phyloP scores from a whole-genome alignment of 495 filamentous ascomycete genomes.

The Aspergillus hancockii region DNA sequence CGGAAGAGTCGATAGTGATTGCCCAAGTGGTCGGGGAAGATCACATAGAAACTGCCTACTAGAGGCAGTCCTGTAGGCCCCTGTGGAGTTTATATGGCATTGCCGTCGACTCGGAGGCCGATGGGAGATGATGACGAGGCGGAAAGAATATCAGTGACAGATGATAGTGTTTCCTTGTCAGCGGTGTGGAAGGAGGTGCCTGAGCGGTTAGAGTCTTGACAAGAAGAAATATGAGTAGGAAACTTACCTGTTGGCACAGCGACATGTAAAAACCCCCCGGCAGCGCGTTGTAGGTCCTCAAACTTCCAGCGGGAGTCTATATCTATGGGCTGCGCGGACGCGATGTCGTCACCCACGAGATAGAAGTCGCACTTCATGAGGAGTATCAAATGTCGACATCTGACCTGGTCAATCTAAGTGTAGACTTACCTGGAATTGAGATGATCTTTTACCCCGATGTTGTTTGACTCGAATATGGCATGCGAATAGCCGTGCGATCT shows the following conservation, averaged over 20 bases:
- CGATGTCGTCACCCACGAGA: slow-evolving; percentile 24
- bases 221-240: not conserved
- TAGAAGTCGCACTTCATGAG: slow-evolving; percentile 23
- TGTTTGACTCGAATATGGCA: slow-evolving; percentile 1
- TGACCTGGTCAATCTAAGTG: not conserved
- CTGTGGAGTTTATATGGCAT: slow-evolving; percentile 40
- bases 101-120: slow-evolving; percentile 45
- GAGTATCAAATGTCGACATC: not conserved
- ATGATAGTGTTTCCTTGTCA: slow-evolving; percentile 25
- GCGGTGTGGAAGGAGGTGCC: slow-evolving; percentile 39
- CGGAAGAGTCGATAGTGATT: slow-evolving; percentile 59
- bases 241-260: slow-evolving; percentile 23
- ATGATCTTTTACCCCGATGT: slow-evolving; percentile 4
- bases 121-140: slow-evolving; percentile 27
- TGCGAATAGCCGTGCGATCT: slow-evolving; percentile 11
- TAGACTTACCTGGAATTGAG: not conserved
- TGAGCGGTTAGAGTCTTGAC: slow-evolving; percentile 9
- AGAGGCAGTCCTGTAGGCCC: slow-evolving; percentile 52
- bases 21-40: slow-evolving; percentile 60
- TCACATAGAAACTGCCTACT: slow-evolving; percentile 53
- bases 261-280: slow-evolving; percentile 24
- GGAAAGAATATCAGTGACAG: slow-evolving; percentile 29
- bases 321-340: slow-evolving; percentile 20
- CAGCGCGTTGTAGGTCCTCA: slow-evolving; percentile 26
- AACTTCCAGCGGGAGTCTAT: slow-evolving; percentile 28